Conservation (phyloP, 139 green algal species). For the Chlamydomonas sp. region DNA sequence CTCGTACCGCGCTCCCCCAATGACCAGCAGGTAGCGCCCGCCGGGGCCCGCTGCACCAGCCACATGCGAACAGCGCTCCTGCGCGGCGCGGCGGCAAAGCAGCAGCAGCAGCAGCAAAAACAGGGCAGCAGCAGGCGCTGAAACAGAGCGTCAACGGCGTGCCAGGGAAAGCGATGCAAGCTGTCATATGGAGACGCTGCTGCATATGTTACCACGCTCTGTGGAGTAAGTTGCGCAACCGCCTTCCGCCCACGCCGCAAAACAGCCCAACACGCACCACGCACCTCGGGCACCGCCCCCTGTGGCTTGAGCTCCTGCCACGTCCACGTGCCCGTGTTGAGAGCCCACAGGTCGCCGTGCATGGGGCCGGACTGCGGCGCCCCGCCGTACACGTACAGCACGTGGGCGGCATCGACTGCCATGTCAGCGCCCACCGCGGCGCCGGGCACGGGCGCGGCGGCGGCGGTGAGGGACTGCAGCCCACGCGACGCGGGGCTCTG, state of each 20-base stretch:
- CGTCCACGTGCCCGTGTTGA: neutral
- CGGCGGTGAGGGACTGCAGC: slow-evolving; percentile 27
- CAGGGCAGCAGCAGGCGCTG: neutral
- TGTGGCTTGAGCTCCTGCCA: slow-evolving; percentile 19
- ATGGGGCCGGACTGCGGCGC: slow-evolving; percentile 29
- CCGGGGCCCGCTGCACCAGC: slow-evolving; percentile 1
- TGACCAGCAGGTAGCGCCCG: slow-evolving; percentile 15
- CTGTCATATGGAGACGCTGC: neutral
- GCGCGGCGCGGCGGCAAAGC: neutral
- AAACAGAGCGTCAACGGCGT: neutral
- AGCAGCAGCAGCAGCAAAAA: neutral
- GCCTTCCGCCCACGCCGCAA: neutral
- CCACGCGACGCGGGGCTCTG: slow-evolving; percentile 20
- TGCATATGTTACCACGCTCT: too few relatives aligned
- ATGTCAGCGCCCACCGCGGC: neutral
- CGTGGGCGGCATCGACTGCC: neutral
- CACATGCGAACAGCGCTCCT: slow-evolving; percentile 32
- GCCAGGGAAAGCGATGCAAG: neutral
- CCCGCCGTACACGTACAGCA: slow-evolving; percentile 23
- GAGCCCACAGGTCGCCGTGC: slow-evolving; percentile 27
- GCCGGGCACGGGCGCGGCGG: neutral
- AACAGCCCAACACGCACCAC: neutral
- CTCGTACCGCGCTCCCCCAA: slow-evolving; percentile 3
- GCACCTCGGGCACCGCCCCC: neutral
- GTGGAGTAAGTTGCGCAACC: too few relatives aligned